Base-by-base conservation (phyloP, 23 red algal genomes). In the Agarophyton chilense region DNA sequence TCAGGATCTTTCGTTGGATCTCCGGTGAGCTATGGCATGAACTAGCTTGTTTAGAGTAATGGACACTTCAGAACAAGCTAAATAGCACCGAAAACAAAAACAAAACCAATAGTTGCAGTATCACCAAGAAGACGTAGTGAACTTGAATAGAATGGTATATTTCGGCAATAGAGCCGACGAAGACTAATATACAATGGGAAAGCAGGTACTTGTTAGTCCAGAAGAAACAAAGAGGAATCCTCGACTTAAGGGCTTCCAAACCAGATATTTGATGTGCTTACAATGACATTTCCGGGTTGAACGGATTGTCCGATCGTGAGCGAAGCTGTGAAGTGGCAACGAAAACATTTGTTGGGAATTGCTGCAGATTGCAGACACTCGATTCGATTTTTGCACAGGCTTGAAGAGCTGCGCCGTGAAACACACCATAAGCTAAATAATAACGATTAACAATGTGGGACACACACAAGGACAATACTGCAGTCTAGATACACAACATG, bases 1-100 rank as follows among this genome's bases (percentile, higher is more conserved):
- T 2, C 33, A 14, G 6, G 31, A 29, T 61, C 24, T 8, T 26
- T 2, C 9, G 22, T 61, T 8, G 22, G 2, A 17, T 10, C 18
- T 36, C 0, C n/a, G n/a, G n/a, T n/a, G n/a, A n/a, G n/a, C n/a
- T n/a, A n/a, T n/a, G n/a, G n/a, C n/a, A n/a, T 36, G 35, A 12
- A 35, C 28, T 65, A 25, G 39, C 68, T 74, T 74, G 68, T 47
- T 74, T 19, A 74, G 68, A 74, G 68, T 74, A 47, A 1, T 8
- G 25, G 13, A 22, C 25, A 74, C 68, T 25, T 74, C 68, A 74
- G 10, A 74, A 74, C 68, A 74, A 47, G 68, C 38, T 25, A 62
- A 25, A 31, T 2, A 62, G 6, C 4, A 4, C 4, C 10, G 56
- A 12, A 10, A 36, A 5, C 17, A 2, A 25, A 65, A 36, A 25